Percentiles rank a stretch among this genome's conserved stretches.
Conservation (phyloP, 495 filamentous ascomycete species). For the Aspergillus ellipticus region DNA sequence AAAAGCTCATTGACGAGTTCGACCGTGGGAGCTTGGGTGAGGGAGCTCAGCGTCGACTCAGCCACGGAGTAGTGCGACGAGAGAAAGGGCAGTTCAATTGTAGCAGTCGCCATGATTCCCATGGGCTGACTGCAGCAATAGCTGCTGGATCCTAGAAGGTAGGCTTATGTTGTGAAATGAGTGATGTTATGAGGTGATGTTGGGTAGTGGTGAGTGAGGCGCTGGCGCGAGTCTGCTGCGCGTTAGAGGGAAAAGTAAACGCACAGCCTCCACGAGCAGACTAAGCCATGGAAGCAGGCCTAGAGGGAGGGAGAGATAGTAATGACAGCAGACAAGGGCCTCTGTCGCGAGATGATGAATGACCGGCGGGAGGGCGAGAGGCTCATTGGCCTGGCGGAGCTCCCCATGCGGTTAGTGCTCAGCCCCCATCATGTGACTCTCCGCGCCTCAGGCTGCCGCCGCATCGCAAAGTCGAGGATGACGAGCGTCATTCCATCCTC, state of each 20-base stretch:
- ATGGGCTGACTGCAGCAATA: constrained; percentile 15
- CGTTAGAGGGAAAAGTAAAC: neutral
- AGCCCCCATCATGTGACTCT: neutral
- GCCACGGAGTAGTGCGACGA: constrained; percentile 71
- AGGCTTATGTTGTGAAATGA: neutral
- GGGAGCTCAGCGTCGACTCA: constrained; percentile 58
- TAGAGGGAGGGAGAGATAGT: neutral
- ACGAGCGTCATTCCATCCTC: neutral
- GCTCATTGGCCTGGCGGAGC: neutral
- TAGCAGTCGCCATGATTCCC: constrained; percentile 67
- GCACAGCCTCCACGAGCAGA: neutral
- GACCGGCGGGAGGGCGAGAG: neutral
- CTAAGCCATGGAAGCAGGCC: neutral
- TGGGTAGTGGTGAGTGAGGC: neutral
- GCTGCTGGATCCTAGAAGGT: constrained; percentile 5
- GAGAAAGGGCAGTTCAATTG: constrained; percentile 71
- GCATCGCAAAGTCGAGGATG: neutral
- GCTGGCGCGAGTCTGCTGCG: neutral
- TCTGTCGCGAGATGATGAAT: neutral
- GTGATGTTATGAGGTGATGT: neutral
- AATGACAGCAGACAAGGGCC: neutral
- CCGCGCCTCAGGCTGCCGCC: neutral
- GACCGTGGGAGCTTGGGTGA: constrained; percentile 68
- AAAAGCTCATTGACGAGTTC: constrained; percentile 73
- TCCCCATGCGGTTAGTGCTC: neutral